A percentile compares a stretch with the other conserved stretches of the same genome.
phyloP scores from a whole-genome alignment of 148 eudicot species.

The Rheum nobile region DNA sequence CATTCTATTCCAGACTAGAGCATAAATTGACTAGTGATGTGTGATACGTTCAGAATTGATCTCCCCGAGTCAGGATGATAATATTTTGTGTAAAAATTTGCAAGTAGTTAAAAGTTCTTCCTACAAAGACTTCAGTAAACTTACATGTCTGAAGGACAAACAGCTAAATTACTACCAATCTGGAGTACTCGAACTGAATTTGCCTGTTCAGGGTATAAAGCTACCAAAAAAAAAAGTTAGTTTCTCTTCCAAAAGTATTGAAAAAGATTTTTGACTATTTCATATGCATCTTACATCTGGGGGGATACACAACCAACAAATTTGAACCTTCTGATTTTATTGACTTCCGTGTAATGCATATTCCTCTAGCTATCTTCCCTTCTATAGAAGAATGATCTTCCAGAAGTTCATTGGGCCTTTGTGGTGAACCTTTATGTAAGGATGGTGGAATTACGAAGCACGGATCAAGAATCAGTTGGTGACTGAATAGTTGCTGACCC shows the following conservation, averaged over 20 bases:
- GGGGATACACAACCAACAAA: constrained; percentile 67
- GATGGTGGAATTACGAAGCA: constrained; percentile 28
- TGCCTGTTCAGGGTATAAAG: constrained; percentile 69
- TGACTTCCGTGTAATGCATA: constrained; percentile 56
- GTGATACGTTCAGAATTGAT: too few relatives aligned
- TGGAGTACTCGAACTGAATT: constrained; percentile 65
- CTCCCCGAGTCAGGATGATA: neutral
- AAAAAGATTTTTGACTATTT: constrained; percentile 2
- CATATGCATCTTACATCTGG: constrained; percentile 53
- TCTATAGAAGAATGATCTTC: constrained; percentile 13
- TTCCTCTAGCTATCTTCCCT: constrained; percentile 70
- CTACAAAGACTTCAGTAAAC: constrained; percentile 13
- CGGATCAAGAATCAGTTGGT: constrained; percentile 59
- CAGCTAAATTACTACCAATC: constrained; percentile 54
- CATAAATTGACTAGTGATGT: neutral
- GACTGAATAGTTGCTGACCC: constrained; percentile 84
- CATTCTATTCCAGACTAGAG: neutral
- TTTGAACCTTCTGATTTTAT: constrained; percentile 52
- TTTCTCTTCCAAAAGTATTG: constrained; percentile 5
- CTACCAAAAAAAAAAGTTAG: constrained; percentile 26
- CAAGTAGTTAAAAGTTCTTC: neutral
- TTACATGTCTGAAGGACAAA: constrained; percentile 76
- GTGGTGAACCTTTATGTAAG: constrained; percentile 17
- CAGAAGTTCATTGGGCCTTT: constrained; percentile 9
- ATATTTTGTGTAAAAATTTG: neutral